phyloP scores from a whole-genome alignment of 306 rosid species.

The Lablab purpureus region DNA sequence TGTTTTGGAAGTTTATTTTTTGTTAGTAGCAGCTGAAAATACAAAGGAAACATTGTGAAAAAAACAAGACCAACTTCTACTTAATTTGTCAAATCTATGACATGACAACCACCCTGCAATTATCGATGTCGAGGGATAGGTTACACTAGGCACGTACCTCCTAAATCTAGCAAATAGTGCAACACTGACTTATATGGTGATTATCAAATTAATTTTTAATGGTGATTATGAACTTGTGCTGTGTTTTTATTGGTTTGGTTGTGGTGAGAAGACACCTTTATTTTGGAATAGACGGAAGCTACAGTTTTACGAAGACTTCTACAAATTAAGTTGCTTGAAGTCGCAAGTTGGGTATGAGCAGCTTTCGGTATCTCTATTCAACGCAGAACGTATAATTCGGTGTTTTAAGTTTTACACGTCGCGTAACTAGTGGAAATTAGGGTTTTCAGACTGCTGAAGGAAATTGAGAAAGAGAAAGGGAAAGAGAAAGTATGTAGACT shows the following conservation, averaged over 20 bases:
- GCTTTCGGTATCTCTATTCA: neutral
- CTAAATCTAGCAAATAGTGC: neutral
- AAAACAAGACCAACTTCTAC: neutral
- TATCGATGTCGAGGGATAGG: neutral
- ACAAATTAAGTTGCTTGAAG: conserved; percentile 1
- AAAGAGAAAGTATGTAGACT: no score
- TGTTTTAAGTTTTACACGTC: neutral
- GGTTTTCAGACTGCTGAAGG: no score
- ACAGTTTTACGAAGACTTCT: neutral
- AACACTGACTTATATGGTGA: neutral
- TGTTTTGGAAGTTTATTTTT: neutral
- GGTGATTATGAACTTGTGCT: neutral
- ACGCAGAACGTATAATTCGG: neutral
- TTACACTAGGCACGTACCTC: neutral
- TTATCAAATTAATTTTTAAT: neutral
- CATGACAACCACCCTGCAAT: neutral
- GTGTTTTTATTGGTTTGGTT: neutral
- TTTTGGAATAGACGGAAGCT: neutral
- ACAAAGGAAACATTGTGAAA: neutral
- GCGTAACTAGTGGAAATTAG: neutral
- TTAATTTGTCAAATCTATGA: neutral
- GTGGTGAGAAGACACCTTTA: neutral
- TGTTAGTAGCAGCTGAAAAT: neutral
- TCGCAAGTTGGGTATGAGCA: neutral
- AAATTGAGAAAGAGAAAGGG: no score